Conservation (phyloP, 2,329 filamentous ascomycete species). For the Onygena corvina region DNA sequence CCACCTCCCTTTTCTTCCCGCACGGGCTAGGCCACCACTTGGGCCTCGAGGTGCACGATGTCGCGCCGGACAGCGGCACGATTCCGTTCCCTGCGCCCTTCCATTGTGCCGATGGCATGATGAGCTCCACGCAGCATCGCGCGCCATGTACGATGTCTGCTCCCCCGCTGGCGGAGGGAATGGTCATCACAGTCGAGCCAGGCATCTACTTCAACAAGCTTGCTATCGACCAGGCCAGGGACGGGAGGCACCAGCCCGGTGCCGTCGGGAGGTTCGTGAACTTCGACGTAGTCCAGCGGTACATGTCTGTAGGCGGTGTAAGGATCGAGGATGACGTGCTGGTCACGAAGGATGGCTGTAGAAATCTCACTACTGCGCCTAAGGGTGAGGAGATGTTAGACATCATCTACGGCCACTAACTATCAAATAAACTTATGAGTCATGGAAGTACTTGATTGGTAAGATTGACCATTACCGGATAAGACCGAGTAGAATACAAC, state of each 20-base stretch:
- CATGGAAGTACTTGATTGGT: too few relatives aligned
- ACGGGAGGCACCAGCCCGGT: slow-evolving; percentile 21
- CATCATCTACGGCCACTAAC: slow-evolving; percentile 26
- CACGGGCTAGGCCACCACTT: slow-evolving; percentile 49
- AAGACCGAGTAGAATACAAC: too few relatives aligned
- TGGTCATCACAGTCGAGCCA: slow-evolving; percentile 47
- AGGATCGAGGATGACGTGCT: slow-evolving; percentile 50
- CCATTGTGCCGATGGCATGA: slow-evolving; percentile 49
- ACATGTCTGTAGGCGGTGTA: slow-evolving; percentile 34
- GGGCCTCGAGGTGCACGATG: slow-evolving; percentile 36
- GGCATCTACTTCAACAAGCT: slow-evolving; percentile 37
- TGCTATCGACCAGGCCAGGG: slow-evolving; percentile 22
- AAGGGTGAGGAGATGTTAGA: slow-evolving; percentile 49
- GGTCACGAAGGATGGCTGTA: slow-evolving; percentile 55
- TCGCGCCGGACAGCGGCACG: slow-evolving; percentile 27
- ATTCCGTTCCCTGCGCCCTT: slow-evolving; percentile 44
- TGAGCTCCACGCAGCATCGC: slow-evolving; percentile 7
- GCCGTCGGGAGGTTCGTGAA: slow-evolving; percentile 28
- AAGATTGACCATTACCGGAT: too few relatives aligned
- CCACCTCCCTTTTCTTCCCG: slow-evolving; percentile 31
- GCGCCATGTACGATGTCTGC: slow-evolving; percentile 26
- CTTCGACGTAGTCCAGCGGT: slow-evolving; percentile 29
- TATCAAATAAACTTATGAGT: too few relatives aligned
- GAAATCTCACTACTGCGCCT: slow-evolving; percentile 60
- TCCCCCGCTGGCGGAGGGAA: slow-evolving; percentile 37